Percentiles rank a stretch among this genome's conserved stretches.
These are phyloP conservation scores for Camellia oleifera DNA, from an alignment of 179 eudicot species.

Conservation along the genomic window DNA sequence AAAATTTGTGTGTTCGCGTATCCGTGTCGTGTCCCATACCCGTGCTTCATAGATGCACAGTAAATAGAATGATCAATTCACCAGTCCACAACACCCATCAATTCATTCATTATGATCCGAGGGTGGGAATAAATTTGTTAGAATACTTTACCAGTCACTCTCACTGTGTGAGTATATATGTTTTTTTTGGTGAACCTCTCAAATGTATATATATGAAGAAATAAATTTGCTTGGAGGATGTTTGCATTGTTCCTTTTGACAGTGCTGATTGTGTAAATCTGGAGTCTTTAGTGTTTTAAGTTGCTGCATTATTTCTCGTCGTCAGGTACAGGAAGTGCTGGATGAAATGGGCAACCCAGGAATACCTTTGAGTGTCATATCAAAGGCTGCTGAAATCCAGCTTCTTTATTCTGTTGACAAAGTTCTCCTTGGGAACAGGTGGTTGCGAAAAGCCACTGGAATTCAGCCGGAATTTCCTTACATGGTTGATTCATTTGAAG, in stretches of 20 bases:
- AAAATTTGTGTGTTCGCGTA: too few species aligned
- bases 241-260: not conserved
- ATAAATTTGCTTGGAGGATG: not conserved
- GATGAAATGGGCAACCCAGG: conserved; percentile 77
- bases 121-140: not conserved
- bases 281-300: not conserved
- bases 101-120: not conserved
- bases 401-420: conserved; percentile 71
- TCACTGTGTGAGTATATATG: not conserved
- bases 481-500: conserved; percentile 90
- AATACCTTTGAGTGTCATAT: conserved; percentile 76
- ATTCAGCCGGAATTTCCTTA: conserved; percentile 95
- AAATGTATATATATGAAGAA: not conserved
- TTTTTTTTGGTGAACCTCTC: not conserved
- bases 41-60: too few species aligned
- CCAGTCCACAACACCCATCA: too few species aligned
- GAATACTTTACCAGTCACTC: not conserved
- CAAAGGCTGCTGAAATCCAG: conserved; percentile 89
- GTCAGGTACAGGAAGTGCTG: conserved; percentile 78
- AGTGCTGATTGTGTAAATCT: too few species aligned
- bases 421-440: conserved; percentile 83
- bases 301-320: not conserved
- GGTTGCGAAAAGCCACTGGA: conserved; percentile 90
- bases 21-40: too few species aligned
- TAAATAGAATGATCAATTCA: too few species aligned